phyloP scores from a whole-genome alignment of 352 stramenopile genomes.

The Globisporangium spiculum region DNA sequence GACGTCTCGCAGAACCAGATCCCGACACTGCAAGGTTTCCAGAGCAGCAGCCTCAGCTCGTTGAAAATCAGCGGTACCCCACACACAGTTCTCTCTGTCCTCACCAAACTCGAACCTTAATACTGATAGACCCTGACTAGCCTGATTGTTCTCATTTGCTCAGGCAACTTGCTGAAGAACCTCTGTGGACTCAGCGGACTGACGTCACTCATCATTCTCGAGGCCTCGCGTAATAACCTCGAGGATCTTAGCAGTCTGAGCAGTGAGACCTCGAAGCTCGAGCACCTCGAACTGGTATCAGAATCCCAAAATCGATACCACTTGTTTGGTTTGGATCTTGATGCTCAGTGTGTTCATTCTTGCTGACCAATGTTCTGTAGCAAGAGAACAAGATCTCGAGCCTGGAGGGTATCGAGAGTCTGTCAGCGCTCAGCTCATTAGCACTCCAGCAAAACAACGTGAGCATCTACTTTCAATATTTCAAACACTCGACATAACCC shows the following conservation, averaged over 20 bases:
- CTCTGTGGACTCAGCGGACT: constrained; percentile 46
- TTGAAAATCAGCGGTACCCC: constrained; percentile 59
- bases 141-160: not conserved
- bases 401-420: constrained; percentile 48
- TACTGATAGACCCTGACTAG: not conserved
- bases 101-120: not conserved
- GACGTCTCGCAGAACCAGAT: constrained; percentile 76
- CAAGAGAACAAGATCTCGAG: constrained; percentile 68
- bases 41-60: constrained; percentile 43
- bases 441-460: constrained; percentile 65
- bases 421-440: constrained; percentile 42
- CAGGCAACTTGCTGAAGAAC: constrained; percentile 50
- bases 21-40: constrained; percentile 42
- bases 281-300: constrained; percentile 36
- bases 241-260: constrained; percentile 37
- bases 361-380: constrained; percentile 21
- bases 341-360: not conserved
- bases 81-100: not conserved
- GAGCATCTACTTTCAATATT: constrained; percentile 2
- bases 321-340: not conserved
- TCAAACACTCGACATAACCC: not conserved
- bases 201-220: constrained; percentile 47
- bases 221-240: constrained; percentile 54
- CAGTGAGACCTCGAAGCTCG: constrained; percentile 43
- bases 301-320: not conserved